A percentile compares a stretch with the other conserved stretches of the same genome.
phyloP scores from a whole-genome alignment of 2,329 filamentous ascomycete species.

The Sporothrix humicola region DNA sequence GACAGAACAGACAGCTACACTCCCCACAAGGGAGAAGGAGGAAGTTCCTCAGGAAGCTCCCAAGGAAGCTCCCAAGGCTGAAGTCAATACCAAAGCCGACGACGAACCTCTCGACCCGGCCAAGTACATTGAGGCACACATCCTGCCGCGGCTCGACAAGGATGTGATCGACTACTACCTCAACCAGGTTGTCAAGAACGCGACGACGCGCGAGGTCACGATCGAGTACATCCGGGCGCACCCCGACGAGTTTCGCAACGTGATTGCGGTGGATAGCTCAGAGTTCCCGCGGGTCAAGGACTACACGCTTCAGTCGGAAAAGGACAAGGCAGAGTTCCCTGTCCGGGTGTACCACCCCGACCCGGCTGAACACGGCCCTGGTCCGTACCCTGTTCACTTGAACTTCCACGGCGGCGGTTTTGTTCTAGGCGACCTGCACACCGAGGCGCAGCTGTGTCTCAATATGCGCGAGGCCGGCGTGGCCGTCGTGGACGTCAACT shows the following conservation, averaged over 20 bases:
- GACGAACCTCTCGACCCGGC: constrained; percentile 25
- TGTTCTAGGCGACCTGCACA: constrained; percentile 46
- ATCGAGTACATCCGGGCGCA: constrained; percentile 32
- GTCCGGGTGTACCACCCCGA: constrained; percentile 35
- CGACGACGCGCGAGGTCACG: background rate
- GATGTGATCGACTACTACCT: constrained; percentile 33
- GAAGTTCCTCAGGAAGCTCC: constrained; percentile 47
- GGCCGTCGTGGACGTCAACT: constrained; percentile 49
- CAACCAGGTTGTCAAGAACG: constrained; percentile 18
- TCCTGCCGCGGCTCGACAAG: constrained; percentile 36
- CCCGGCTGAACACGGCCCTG: constrained; percentile 25
- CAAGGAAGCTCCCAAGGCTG: constrained; percentile 43
- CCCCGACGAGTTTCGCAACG: constrained; percentile 28
- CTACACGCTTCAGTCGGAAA: constrained; percentile 27
- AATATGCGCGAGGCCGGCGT: constrained; percentile 48
- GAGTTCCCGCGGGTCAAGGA: constrained; percentile 31
- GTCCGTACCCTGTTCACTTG: constrained; percentile 35
- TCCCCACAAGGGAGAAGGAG: constrained; percentile 43
- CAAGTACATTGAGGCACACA: constrained; percentile 35
- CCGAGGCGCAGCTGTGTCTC: constrained; percentile 46
- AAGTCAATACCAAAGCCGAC: constrained; percentile 33
- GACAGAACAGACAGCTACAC: background rate
- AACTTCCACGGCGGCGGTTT: constrained; percentile 47
- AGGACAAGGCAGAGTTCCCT: constrained; percentile 30
- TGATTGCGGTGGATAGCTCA: constrained; percentile 28